Conservation (phyloP, 1,139 yeast genomes). For the Eremothecium coryli region DNA sequence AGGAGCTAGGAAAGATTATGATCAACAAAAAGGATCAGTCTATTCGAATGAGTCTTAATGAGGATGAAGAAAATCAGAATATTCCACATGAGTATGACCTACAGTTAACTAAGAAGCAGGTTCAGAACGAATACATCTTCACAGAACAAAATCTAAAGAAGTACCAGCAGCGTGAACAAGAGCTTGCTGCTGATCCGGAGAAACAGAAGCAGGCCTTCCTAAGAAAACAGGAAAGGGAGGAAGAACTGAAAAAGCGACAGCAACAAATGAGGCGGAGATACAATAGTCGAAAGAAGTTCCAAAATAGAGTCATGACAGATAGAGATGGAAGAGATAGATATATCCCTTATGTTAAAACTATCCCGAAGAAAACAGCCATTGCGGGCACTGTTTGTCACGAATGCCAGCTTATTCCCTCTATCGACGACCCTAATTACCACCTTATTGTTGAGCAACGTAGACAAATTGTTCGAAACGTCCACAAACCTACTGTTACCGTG, state of each 20-base stretch:
- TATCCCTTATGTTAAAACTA: constrained; percentile 68
- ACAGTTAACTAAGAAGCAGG: constrained; percentile 65
- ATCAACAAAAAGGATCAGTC: constrained; percentile 46
- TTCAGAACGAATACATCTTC: constrained; percentile 80
- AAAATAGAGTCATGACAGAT: constrained; percentile 33
- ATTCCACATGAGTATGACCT: constrained; percentile 84
- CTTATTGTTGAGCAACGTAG: constrained; percentile 50
- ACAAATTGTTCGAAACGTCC: constrained; percentile 35
- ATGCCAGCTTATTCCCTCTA: constrained; percentile 77
- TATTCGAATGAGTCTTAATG: constrained; percentile 50
- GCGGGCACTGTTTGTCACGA: constrained; percentile 89
- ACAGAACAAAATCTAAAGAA: constrained; percentile 76
- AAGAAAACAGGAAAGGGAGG: constrained; percentile 31
- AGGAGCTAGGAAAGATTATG: constrained; percentile 72
- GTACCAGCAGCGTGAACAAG: constrained; percentile 48
- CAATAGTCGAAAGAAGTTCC: constrained; percentile 28
- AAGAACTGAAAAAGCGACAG: constrained; percentile 33
- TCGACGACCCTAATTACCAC: constrained; percentile 59
- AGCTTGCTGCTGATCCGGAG: constrained; percentile 32
- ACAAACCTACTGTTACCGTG: constrained; percentile 67
- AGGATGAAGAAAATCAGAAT: constrained; percentile 35
- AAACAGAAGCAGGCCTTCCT: constrained; percentile 36
- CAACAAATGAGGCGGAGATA: constrained; percentile 29
- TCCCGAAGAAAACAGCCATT: constrained; percentile 76
- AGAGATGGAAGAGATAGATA: constrained; percentile 40